A percentile compares a stretch with the other conserved stretches of the same genome.
phyloP scores from a whole-genome alignment of 345 rosid species.

The Rhodamnia argentea region DNA sequence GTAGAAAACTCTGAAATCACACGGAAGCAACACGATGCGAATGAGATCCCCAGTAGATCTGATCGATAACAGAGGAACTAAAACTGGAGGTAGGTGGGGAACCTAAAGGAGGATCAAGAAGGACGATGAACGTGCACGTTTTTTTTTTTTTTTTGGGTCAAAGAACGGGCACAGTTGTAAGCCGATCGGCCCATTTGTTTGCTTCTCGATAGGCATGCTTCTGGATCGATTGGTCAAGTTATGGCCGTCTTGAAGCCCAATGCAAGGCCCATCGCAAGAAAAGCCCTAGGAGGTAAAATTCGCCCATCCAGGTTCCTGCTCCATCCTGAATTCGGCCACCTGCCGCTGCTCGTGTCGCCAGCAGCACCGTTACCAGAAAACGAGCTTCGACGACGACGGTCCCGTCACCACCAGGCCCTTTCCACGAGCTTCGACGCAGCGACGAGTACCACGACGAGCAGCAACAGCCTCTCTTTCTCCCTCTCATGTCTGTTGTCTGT shows the following conservation, averaged over 20 bases:
- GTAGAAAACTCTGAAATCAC: background rate
- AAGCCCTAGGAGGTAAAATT: background rate
- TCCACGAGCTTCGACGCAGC: background rate
- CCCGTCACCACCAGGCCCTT: background rate
- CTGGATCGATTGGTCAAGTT: background rate
- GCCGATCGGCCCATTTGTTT: no score
- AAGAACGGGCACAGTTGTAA: no score
- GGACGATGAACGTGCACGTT: no score
- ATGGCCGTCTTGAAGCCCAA: background rate
- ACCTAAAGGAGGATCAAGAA: no score
- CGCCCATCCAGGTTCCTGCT: background rate
- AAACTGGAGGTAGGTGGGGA: no score
- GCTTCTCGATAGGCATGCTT: no score
- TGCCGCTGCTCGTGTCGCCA: background rate
- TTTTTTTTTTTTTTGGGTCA: no score
- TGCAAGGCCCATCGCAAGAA: background rate
- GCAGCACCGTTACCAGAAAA: background rate
- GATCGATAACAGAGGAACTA: no score
- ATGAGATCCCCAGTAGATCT: no score
- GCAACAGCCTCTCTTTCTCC: no score
- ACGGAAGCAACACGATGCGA: background rate
- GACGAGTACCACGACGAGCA: background rate
- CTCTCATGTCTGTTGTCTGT: background rate
- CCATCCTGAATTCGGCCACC: background rate
- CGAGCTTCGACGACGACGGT: background rate